These are phyloP conservation scores for Musa itinerans DNA, from an alignment of 176 grass and related monocot species.

Conservation along the genomic window DNA sequence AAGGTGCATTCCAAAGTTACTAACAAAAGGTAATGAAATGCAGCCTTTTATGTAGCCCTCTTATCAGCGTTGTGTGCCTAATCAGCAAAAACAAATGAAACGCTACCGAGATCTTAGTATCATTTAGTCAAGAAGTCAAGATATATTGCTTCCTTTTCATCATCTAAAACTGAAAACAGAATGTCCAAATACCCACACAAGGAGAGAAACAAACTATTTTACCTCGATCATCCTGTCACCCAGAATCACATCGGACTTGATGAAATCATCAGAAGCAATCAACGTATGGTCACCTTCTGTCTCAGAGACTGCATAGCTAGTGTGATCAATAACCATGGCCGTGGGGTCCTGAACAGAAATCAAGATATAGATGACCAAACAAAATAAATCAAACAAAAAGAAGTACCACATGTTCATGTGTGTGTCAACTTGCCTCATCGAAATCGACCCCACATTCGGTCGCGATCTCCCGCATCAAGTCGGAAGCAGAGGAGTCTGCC, in stretches of 20 bases:
- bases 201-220: not conserved
- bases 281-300: conserved; percentile 79
- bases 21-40: too few species aligned
- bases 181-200: not conserved
- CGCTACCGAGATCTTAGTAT: not conserved
- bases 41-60: too few species aligned
- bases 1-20: too few species aligned
- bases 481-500: conserved; percentile 69
- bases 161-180: too few species aligned
- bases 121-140: not conserved
- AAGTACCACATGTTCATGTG: not conserved
- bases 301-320: conserved; percentile 62
- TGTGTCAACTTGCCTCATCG: conserved; percentile 57
- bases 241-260: conserved; percentile 73
- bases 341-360: conserved; percentile 46
- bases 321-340: conserved; percentile 82
- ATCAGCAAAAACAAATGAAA: not conserved
- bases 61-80: too few species aligned
- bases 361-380: conserved; percentile 2
- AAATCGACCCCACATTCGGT: conserved; percentile 92
- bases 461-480: conserved; percentile 86
- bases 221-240: conserved; percentile 78
- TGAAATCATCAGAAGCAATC: conserved; percentile 63
- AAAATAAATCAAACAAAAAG: conserved; percentile 1
- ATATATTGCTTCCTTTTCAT: not conserved